Base-by-base conservation (phyloP, 257 asterid species). In the Verbascum thapsus region DNA sequence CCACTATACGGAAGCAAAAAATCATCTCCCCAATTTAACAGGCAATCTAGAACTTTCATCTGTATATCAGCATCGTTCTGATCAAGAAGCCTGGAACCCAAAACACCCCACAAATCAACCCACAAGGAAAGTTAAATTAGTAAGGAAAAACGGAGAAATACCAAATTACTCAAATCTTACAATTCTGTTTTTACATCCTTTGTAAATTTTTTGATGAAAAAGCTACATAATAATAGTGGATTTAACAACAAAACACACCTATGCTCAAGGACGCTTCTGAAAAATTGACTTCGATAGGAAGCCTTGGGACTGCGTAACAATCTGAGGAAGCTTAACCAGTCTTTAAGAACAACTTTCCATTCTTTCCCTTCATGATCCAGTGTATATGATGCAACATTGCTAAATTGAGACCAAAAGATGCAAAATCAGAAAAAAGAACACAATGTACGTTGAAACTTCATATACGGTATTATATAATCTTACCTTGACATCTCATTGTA, bases 1-100 rank as follows among this genome's bases (percentile, higher is more conserved):
- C 74, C 91, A 16, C 69, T 60, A 43, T 92, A 89, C 6, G 96
- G 96, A 59, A 85, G 70, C 75, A 92, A 68, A 63, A 74, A 89
- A 32, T 81, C 95, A 41, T 89, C 99, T 67, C 74, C 90, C 97
- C 97, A 89, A 77, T 85, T 83, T 75, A 85, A 64, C 81, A 92
- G 80, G 82, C 99, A 87, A 57, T 89, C 97, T 71, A 92, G 86
- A 77, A 83, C 97, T 72, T 78, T 82, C 71, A 66, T 73, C 85
- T 92, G 99, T 72, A 89, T 26, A 58, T 87, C 95, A 69, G 89
- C 81, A 82, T 92, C 99, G 73, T 82, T 83, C 70, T 87, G 91
- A 67, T 85, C 90, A 32, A 89, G 88, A 74, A 92, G 90, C 85
- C 99, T 89, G 82, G 61, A 68, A 30, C 34, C 57, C 59, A 47